Base-by-base conservation (phyloP, 2,329 filamentous ascomycete genomes). In the Gnomoniopsis sp. region DNA sequence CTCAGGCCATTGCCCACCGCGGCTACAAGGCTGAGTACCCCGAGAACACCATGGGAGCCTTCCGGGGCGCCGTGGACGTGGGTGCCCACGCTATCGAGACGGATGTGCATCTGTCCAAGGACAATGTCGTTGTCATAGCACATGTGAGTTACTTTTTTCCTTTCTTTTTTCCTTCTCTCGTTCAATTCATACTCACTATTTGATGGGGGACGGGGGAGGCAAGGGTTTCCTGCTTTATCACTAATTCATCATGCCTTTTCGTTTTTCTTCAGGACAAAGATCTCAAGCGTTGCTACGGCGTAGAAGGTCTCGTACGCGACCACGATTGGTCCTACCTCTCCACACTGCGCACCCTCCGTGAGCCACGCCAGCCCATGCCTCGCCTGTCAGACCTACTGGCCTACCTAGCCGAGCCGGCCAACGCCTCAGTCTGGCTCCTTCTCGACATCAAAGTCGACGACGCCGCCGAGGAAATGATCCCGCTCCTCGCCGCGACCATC, bases 391-490 rank as follows among this genome's bases (percentile, higher is more conserved):
- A 97, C 67, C 75, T 97, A 55, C 77, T 97, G 10, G 79, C 84
- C 59, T 93, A 88, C 68, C 72, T 98, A 54, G 78, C 83, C 0
- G 76, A 83, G 64, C 87, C 87, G 0, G 87, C 79, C 1, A 71
- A 82, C 43, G 84, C 90, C 66, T 72, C 88, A 47, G 78, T 93
- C 11, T 96, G 93, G 93, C 67, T 95, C 6, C 73, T 97, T 61
- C 77, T 98, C 3, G 93, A 98, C 71, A 90, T 98, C 71, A 98
- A 97, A 79, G 87, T 90, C 72, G 86, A 91, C 66, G 89, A 93
- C 68, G 77, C 89, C 63, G 76, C 89, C 0, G 80, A 87, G 17
- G 79, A 85, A 46, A 79, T 97, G n/a, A 86, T 97, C 71, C 74
- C 80, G 38, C 77, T 86, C 49, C 87, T 93, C 34, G 84, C 85